Percentiles rank a stretch among this genome's conserved stretches.
phyloP scores from a whole-genome alignment of 768 basidiomycete genomes.

The button mushroom (Agaricus bisporus) region DNA sequence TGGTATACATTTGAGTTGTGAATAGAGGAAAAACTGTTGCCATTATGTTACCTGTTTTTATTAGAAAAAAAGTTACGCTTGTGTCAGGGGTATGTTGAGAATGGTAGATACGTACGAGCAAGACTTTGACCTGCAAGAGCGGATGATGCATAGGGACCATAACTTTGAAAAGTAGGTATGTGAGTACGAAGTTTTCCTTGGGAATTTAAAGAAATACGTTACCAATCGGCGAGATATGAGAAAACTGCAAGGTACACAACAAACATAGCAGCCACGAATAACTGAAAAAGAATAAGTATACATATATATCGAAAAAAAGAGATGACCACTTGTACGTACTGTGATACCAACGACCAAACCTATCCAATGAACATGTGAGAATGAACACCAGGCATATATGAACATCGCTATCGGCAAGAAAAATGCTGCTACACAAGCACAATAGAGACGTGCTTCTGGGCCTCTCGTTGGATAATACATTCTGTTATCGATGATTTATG shows the following conservation, averaged over 20 bases:
- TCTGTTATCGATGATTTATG: constrained; percentile 15
- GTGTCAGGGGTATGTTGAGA: neutral
- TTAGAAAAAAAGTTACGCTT: neutral
- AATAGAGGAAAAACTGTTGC: constrained; percentile 58
- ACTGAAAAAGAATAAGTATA: constrained; percentile 16
- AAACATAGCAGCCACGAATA: constrained; percentile 44
- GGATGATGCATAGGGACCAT: constrained; percentile 60
- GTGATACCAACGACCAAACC: constrained; percentile 48
- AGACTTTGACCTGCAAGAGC: constrained; percentile 65
- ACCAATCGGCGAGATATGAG: constrained; percentile 65
- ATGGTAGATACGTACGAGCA: constrained; percentile 27
- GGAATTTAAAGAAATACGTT: neutral
- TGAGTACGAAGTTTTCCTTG: neutral
- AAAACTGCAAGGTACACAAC: constrained; percentile 54
- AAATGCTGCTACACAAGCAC: constrained; percentile 47
- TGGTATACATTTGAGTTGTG: constrained; percentile 50
- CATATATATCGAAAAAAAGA: neutral
- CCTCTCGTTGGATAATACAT: constrained; percentile 28
- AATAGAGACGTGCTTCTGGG: constrained; percentile 57
- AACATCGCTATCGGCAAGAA: constrained; percentile 56
- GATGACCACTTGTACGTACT: constrained; percentile 15
- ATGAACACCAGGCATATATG: constrained; percentile 71
- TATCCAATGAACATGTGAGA: constrained; percentile 52
- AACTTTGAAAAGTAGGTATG: constrained; percentile 22
- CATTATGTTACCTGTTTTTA: constrained; percentile 27